phyloP scores from a whole-genome alignment of 805 yeast species.

The Ogataea henricii region DNA sequence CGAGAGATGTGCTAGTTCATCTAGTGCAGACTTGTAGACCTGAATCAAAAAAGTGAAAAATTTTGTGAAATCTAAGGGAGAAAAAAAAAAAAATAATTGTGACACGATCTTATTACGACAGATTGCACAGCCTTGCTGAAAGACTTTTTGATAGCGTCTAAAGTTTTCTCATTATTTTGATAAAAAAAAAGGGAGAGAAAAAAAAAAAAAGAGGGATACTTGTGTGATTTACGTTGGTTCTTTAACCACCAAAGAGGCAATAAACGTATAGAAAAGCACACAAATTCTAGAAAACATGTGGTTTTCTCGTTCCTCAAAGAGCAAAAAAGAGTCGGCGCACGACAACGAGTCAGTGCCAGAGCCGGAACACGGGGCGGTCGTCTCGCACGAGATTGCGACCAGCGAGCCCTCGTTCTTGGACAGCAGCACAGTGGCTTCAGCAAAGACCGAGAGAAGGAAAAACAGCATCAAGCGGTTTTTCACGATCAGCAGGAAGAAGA shows the following conservation, averaged over 20 bases:
- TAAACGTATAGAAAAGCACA: too few relatives aligned
- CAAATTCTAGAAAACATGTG: too few relatives aligned
- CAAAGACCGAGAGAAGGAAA: conserved; percentile 7
- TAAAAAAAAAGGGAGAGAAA: not conserved
- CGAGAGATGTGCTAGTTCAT: too few relatives aligned
- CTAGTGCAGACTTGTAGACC: not conserved
- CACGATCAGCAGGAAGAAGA: conserved; percentile 9
- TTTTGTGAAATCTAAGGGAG: conserved; percentile 1
- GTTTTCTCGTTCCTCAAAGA: conserved; percentile 8
- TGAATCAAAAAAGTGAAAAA: conserved; percentile 4
- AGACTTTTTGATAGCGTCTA: conserved; percentile 12
- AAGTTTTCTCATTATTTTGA: not conserved
- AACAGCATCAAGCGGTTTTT: conserved; percentile 12
- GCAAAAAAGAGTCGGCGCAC: not conserved
- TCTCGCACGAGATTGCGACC: not conserved
- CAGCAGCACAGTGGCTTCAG: conserved; percentile 13
- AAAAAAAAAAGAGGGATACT: conserved; percentile 5
- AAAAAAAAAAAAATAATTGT: not conserved
- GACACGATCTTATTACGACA: conserved; percentile 11
- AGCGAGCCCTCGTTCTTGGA: conserved; percentile 6
- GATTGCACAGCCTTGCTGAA: conserved; percentile 12
- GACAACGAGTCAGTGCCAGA: conserved; percentile 1
- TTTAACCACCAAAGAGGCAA: not conserved
- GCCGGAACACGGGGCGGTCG: not conserved
- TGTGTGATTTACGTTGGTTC: not conserved